Percentiles rank a stretch among this genome's conserved stretches.
phyloP scores from a whole-genome alignment of 371 early-diverging fungal species.

The Apophysomyces trapeziformis region DNA sequence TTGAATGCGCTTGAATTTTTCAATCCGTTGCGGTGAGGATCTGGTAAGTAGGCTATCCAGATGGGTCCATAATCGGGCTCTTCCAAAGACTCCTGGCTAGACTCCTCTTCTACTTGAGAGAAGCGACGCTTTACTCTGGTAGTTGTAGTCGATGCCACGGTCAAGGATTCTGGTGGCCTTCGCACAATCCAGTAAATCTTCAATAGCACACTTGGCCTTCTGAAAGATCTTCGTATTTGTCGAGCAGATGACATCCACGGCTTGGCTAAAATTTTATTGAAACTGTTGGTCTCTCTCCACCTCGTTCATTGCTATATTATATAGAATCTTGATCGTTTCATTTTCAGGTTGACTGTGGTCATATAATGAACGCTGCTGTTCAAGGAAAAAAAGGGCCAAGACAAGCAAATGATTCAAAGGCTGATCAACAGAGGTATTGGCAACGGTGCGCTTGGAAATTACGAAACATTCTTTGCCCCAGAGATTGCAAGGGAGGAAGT shows the following conservation, averaged over 20 bases:
- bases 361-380: too few relatives aligned
- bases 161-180: conserved; percentile 1
- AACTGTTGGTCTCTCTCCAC: neutral
- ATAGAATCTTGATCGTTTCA: conserved; percentile 3
- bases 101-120: conserved; percentile 3
- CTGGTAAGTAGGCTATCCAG: neutral
- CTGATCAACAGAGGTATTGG: too few relatives aligned
- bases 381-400: too few relatives aligned
- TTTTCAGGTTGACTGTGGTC: conserved; percentile 2
- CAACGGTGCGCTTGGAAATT: too few relatives aligned
- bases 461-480: too few relatives aligned
- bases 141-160: conserved; percentile 4
- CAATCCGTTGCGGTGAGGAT: too few relatives aligned
- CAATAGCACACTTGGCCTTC: neutral
- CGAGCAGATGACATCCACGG: conserved; percentile 1
- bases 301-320: conserved; percentile 1
- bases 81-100: conserved; percentile 5
- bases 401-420: too few relatives aligned
- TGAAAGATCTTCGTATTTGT: conserved; percentile 1
- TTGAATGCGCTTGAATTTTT: too few relatives aligned
- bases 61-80: conserved; percentile 5
- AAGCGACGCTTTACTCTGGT: conserved; percentile 7
- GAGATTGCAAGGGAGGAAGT: too few relatives aligned
- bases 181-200: conserved; percentile 5
- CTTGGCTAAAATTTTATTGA: conserved; percentile 1